Evolutionary conservation across 768 basidiomycete genomes (phyloP), one percentile per base, ranked within the genome.

Genomic region (Phaeotremella skinneri): DNA sequence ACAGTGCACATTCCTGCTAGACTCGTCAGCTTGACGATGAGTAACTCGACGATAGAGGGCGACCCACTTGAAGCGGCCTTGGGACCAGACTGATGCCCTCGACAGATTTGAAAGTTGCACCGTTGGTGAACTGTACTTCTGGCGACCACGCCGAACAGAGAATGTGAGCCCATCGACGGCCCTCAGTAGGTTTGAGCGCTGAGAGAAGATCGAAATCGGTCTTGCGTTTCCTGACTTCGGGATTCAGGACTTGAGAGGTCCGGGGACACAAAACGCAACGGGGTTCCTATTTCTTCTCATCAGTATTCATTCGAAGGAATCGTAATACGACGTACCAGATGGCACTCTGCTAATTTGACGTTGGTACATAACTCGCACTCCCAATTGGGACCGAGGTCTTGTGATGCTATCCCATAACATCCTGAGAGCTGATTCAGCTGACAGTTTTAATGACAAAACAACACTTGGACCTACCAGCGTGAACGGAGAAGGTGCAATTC

Each of bases 181-280:
- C 90, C 79, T 96, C 92, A 0, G 92, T 94, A 5, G 90, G 90
- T 71, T 93, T 94, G 85, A 41, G 85, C 84, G 55, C 90, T 82
- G 57, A 92, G 82, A 93, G 29, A 34, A 70, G 49, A 37, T 76
- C 72, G 60, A 78, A 74, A 26, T 75, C 75, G 5, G 67, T 26
- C 43, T 73, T 73, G 4, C 41, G 23, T 49, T 68, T 68, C 5
- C 41, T 49, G 2, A 52, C 51, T n/a, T 70, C 31, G 1, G 64
- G 41, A 13, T 68, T 61, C 81, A 82, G 67, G 23, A 45, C 87
- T 84, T 3, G 83, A 67, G 3, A 83, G 79, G 39, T 84, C 20
- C 84, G 82, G 6, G 91, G 90, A 75, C 92, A 96, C 17, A 96
- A 81, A 2, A 93, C 80, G 74, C 92, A 96, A 56, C 87, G 85